Conservation (phyloP, 192 early-diverging fungal genomes). For the Coemansia sp. region DNA sequence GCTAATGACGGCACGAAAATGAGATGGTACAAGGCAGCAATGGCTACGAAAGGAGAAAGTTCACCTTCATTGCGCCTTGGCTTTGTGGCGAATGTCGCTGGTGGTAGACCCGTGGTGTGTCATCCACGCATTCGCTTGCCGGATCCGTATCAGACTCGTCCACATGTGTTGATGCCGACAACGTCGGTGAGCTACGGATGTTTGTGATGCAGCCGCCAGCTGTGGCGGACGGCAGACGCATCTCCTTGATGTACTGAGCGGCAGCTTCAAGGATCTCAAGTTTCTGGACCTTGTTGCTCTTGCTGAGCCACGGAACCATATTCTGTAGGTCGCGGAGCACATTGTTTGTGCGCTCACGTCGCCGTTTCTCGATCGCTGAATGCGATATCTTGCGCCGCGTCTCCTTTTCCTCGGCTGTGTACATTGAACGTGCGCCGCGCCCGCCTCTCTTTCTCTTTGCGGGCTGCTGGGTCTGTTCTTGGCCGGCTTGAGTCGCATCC, state of each 20-base stretch:
- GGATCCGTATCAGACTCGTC: constrained; percentile 12
- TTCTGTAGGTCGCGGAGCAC: constrained; percentile 73
- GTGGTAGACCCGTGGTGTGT: background rate
- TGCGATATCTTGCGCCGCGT: constrained; percentile 78
- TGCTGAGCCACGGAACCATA: constrained; percentile 62
- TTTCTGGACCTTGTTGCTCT: constrained; percentile 37
- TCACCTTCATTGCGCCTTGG: constrained; percentile 31
- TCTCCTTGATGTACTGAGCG: constrained; percentile 33
- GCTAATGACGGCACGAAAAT: background rate
- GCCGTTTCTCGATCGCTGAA: constrained; percentile 76
- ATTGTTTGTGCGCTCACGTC: constrained; percentile 83
- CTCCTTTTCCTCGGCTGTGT: constrained; percentile 56
- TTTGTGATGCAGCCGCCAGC: background rate
- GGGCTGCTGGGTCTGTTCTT: constrained; percentile 7
- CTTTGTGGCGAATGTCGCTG: background rate
- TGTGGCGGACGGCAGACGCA: constrained; percentile 9
- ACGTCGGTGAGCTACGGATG: constrained; percentile 4
- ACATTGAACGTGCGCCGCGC: constrained; percentile 32
- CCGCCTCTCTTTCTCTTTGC: constrained; percentile 10
- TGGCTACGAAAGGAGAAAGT: constrained; percentile 30
- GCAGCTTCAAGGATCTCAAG: constrained; percentile 36
- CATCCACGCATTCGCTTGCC: background rate
- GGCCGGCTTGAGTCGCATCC: background rate
- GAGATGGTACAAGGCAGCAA: background rate
- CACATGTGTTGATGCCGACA: constrained; percentile 5